A percentile compares a stretch with the other conserved stretches of the same genome.
phyloP scores from a whole-genome alignment of 768 basidiomycete species.

The Phaeotremella skinneri region DNA sequence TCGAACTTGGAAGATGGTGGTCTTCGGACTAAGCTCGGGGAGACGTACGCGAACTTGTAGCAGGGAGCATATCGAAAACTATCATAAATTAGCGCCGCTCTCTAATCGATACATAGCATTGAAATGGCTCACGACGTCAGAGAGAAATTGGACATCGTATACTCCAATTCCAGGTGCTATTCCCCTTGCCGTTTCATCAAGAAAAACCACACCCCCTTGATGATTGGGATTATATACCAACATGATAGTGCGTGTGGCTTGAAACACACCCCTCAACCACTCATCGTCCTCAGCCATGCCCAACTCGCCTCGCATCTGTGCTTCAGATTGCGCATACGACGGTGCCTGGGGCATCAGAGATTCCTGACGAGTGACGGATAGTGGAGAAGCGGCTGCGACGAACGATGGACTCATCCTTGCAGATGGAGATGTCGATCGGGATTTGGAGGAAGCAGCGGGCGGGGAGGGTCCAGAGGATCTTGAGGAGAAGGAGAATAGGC shows the following conservation, averaged over 20 bases:
- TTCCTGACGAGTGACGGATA: conserved; percentile 7
- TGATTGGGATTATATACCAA: conserved; percentile 22
- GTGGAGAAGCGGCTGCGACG: conserved; percentile 9
- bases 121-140: conserved; percentile 12
- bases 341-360: conserved; percentile 14
- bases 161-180: conserved; percentile 11
- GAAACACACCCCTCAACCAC: conserved; percentile 12
- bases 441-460: conserved; percentile 9
- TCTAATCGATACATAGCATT: not conserved
- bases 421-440: not conserved
- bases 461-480: conserved; percentile 4
- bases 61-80: conserved; percentile 34
- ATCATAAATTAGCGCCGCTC: not conserved
- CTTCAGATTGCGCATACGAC: not conserved
- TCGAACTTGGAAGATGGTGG: conserved; percentile 34
- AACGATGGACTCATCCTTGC: not conserved
- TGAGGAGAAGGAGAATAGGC: conserved; percentile 6
- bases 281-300: conserved; percentile 3
- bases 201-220: conserved; percentile 17
- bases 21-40: conserved; percentile 13
- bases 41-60: conserved; percentile 22
- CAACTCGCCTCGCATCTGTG: not conserved
- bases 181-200: conserved; percentile 25
- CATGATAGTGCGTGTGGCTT: conserved; percentile 10
- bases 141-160: conserved; percentile 10